Base-by-base conservation (phyloP, 139 green algal genomes). In the Coccomyxa sp. region DNA sequence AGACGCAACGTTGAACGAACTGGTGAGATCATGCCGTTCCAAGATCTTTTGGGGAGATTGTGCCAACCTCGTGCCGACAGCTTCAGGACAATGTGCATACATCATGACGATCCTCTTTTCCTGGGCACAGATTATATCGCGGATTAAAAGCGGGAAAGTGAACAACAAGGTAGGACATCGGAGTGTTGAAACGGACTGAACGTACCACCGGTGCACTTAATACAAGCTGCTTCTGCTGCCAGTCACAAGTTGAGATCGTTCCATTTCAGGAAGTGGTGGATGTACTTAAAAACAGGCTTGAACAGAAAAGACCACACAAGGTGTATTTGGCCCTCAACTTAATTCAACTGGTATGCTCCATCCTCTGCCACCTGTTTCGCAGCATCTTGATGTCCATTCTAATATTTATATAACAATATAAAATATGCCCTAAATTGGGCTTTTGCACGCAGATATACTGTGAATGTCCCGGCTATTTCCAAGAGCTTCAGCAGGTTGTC, bases 291-390 rank as follows among this genome's bases (percentile, higher is more conserved):
- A 77, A 32, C 23, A 31, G 71, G 27, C 71, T 77, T 4, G 31
- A n/a, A n/a, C 71, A 77, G 66, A 74, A 74, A 27, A 74, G 66
- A 27, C 66, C 66, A 30, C 66, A 74, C 66, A 74, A 74, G 66
- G 21, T 30, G 66, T 74, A 30, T 9, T 27, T 74, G 21, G 66
- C 66, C 66, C 21, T 74, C 21, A 23, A 27, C 21, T 27, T 74
- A 27, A 27, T 74, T 27, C 21, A 23, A 30, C 21, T 30, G 21
- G 66, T 74, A 27, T 27, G 66, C 66, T 27, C 3, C 66, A 23
- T 74, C 66, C 21, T 27, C 21, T 27, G 23, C 9, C 21, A 27
- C 66, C 66, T 30, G 9, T 10, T 74, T 74, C 3, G 66, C 23
- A 27, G 21, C 21, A 27, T 3, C 23, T 23, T 27, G 4, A 9